Conservation (phyloP, 1,284 basidiomycete species). For the Earliella scabrosa region DNA sequence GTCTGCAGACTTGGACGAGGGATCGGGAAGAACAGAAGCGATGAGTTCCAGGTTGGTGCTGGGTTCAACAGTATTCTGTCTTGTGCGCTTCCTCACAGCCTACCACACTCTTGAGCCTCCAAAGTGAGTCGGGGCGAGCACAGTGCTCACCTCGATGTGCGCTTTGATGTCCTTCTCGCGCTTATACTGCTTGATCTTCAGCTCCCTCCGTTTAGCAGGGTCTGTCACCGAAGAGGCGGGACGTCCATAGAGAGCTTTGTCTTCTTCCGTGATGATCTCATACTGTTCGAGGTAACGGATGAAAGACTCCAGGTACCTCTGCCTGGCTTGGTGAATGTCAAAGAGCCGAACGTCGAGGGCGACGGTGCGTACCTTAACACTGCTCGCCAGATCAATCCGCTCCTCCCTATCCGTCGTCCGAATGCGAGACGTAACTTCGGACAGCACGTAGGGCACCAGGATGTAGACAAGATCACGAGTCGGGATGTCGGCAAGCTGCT, state of each 20-base stretch:
- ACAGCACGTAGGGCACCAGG: constrained; percentile 72
- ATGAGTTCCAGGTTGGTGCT: constrained; percentile 63
- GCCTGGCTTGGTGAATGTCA: constrained; percentile 7
- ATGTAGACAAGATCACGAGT: constrained; percentile 85
- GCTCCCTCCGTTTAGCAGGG: constrained; percentile 72
- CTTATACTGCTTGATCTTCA: constrained; percentile 89
- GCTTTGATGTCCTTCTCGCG: constrained; percentile 80
- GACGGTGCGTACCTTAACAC: constrained; percentile 19
- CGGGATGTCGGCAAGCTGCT: constrained; percentile 83
- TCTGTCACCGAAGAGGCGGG: constrained; percentile 57
- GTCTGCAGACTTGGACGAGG: constrained; percentile 34
- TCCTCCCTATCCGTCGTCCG: constrained; percentile 61
- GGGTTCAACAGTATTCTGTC: constrained; percentile 40
- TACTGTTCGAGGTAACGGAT: constrained; percentile 67
- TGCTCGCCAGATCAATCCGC: constrained; percentile 44
- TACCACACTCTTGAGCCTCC: too few species aligned
- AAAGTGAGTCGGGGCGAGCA: too few species aligned
- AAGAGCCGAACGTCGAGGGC: too few species aligned
- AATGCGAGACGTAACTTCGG: constrained; percentile 75
- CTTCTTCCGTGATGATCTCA: constrained; percentile 66
- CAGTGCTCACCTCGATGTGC: constrained; percentile 63
- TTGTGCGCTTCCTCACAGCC: constrained; percentile 58
- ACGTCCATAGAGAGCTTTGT: constrained; percentile 57
- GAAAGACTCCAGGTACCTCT: constrained; percentile 68
- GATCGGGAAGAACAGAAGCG: constrained; percentile 56